Percentiles rank a stretch among this genome's conserved stretches.
phyloP scores from a whole-genome alignment of 306 rosid genomes.

The Castanea mollissima region DNA sequence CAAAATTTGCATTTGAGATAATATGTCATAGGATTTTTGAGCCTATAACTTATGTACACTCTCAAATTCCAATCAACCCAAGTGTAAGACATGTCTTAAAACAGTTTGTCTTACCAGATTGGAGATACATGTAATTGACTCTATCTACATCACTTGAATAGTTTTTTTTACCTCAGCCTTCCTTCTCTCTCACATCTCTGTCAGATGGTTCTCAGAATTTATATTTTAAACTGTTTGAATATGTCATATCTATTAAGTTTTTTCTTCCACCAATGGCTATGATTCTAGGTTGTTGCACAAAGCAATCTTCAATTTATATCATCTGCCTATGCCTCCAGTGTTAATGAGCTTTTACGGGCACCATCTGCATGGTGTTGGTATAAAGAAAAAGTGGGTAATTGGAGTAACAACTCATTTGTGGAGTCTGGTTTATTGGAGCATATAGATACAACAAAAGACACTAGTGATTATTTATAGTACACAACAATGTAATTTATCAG shows the following conservation, averaged over 20 bases:
- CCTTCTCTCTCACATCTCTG: no score
- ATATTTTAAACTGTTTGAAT: no score
- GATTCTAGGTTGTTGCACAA: background rate
- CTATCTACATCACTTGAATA: no score
- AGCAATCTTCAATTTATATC: background rate
- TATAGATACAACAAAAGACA: background rate
- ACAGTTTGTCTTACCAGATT: no score
- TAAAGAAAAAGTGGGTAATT: background rate
- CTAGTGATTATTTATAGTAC: background rate
- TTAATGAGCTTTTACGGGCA: background rate
- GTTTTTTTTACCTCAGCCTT: no score
- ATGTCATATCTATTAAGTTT: background rate
- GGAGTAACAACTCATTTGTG: background rate
- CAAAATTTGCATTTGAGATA: background rate
- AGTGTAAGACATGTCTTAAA: no score
- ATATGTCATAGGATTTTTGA: no score
- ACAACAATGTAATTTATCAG: background rate
- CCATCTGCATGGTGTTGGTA: background rate
- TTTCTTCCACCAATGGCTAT: background rate
- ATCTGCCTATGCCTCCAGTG: background rate
- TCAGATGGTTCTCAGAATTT: no score
- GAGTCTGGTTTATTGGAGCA: background rate
- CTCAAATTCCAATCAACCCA: no score
- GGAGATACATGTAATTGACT: no score
- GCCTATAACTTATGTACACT: no score